Base-by-base conservation (phyloP, 2,329 filamentous ascomycete genomes). In the Fusarium equiseti region DNA sequence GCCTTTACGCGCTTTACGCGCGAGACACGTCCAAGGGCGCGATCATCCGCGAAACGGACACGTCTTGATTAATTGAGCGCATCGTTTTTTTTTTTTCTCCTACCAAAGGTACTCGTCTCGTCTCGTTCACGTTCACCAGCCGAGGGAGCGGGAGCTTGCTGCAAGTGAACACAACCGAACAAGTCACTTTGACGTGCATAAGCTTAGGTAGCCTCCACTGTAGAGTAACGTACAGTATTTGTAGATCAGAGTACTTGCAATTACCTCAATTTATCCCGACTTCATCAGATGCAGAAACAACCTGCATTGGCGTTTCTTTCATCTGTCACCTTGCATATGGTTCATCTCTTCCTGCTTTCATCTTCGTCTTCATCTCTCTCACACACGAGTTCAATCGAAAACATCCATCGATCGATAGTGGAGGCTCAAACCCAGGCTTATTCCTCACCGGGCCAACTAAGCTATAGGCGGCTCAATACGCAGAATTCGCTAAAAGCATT, bases 41-140 rank as follows among this genome's bases (percentile, higher is more conserved):
- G 81, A 79, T 40, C 20, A 74, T 75, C 76, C 82, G 80, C 82
- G 82, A 83, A 83, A 83, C 76, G 55, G 80, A 83, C 82, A 83
- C 82, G 82, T 80, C 81, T 65, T 24, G 59, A 61, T 79, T 79
- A 78, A 80, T 79, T 77, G 73, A 78, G 62, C 73, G 71, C 74
- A 76, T 74, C 57, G 57, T 70, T 63, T 62, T 63, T 56, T 61
- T 48, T 51, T 61, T 57, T 54, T 20, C 26, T 12, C 18, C 9
- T 42, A 10, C 18, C 20, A 18, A 18, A 51, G 22, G 22, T 40
- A 52, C 32, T 38, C 31, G 32, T 52, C 35, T 50, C 31, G 27
- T 53, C 18, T 44, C 45, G 44, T 67, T 56, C 63, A 67, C 57
- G 57, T n/a, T 62, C 59, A 22, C 42, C 52, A 59, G 32, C 66